phyloP scores from a whole-genome alignment of 768 basidiomycete genomes.

The Hebeloma cylindrosporum region DNA sequence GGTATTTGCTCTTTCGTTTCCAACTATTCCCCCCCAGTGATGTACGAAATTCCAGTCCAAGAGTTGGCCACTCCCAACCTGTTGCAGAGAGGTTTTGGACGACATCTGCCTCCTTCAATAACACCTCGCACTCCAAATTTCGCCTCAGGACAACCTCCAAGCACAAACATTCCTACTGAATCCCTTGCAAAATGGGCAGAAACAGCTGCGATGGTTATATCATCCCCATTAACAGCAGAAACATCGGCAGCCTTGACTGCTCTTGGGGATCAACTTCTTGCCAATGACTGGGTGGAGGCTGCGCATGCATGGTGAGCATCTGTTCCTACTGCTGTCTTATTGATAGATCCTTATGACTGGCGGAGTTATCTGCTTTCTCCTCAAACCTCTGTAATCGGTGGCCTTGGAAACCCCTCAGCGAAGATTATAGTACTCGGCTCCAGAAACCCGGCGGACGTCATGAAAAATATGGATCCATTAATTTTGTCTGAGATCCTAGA shows the following conservation, averaged over 20 bases:
- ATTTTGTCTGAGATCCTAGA: slow-evolving; percentile 90
- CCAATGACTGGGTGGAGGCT: slow-evolving; percentile 75
- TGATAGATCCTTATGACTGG: slow-evolving; percentile 1
- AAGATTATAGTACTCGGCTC: slow-evolving; percentile 77
- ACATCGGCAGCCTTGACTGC: slow-evolving; percentile 75
- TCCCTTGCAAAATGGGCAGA: slow-evolving; percentile 82
- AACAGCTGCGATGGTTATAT: slow-evolving; percentile 79
- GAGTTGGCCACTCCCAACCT: slow-evolving; percentile 65
- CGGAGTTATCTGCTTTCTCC: slow-evolving; percentile 83
- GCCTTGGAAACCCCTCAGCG: slow-evolving; percentile 62
- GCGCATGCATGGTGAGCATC: slow-evolving; percentile 84
- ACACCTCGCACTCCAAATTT: slow-evolving; percentile 72
- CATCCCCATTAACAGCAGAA: slow-evolving; percentile 66
- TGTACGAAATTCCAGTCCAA: slow-evolving; percentile 51
- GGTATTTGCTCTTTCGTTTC: slow-evolving; percentile 39
- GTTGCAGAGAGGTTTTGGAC: slow-evolving; percentile 41
- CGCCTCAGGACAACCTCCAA: slow-evolving; percentile 36
- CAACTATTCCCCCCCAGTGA: slow-evolving; percentile 7
- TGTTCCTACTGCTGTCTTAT: background rate
- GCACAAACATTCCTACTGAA: slow-evolving; percentile 51
- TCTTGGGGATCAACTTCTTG: slow-evolving; percentile 78
- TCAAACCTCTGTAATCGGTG: slow-evolving; percentile 72
- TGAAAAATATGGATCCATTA: slow-evolving; percentile 70
- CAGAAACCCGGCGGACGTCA: slow-evolving; percentile 55
- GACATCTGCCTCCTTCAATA: slow-evolving; percentile 39